phyloP scores from a whole-genome alignment of 1,284 basidiomycete species.

The Pyrrhoderma noxium region DNA sequence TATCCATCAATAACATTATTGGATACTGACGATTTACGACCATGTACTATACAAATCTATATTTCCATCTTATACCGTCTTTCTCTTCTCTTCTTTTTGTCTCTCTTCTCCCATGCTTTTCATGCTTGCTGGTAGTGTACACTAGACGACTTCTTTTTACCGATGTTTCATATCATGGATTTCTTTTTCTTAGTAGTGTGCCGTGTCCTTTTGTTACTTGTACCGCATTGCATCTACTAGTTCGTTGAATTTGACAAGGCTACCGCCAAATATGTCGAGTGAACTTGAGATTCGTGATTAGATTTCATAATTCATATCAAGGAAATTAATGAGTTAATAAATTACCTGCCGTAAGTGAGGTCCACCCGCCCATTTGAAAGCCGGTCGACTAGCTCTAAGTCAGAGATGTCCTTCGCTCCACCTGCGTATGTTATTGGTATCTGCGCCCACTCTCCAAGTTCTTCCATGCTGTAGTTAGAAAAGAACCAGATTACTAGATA shows the following conservation, averaged over 20 bases:
- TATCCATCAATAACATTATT: too few relatives aligned
- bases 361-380: conserved; percentile 87
- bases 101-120: neutral
- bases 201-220: too few relatives aligned
- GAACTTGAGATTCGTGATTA: conserved; percentile 38
- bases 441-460: conserved; percentile 83
- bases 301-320: neutral
- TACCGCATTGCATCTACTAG: conserved; percentile 34
- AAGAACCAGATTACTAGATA: conserved; percentile 7
- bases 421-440: conserved; percentile 97
- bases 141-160: neutral
- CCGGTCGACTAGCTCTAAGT: conserved; percentile 77
- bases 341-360: conserved; percentile 91
- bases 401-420: conserved; percentile 84
- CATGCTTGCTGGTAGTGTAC: too few relatives aligned
- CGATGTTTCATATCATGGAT: neutral
- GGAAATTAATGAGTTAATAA: neutral
- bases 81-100: neutral
- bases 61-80: neutral
- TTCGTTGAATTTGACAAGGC: conserved; percentile 64
- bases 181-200: too few relatives aligned
- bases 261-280: conserved; percentile 80
- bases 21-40: neutral
- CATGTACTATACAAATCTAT: neutral
- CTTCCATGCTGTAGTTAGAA: conserved; percentile 34